phyloP scores from a whole-genome alignment of 148 eudicot species.

The Chenopodium berlandieri region DNA sequence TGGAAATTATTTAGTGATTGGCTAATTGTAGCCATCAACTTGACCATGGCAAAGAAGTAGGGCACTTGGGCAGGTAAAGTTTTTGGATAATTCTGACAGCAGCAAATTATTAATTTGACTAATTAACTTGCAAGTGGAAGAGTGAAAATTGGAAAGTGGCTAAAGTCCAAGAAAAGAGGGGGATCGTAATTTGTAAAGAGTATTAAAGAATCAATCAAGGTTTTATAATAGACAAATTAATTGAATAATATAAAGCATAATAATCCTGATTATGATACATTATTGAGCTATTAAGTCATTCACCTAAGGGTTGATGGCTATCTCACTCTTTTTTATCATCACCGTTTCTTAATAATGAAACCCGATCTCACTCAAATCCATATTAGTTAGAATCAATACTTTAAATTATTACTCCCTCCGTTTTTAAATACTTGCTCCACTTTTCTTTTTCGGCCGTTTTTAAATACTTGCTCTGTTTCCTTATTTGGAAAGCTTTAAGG shows the following conservation, averaged over 20 bases:
- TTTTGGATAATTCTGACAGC: conserved; percentile 1
- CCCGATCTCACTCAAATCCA: too few relatives aligned
- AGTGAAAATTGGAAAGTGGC: conserved; percentile 3
- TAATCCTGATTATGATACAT: neutral
- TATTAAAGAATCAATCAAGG: neutral
- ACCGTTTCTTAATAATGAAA: too few relatives aligned
- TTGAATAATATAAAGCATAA: neutral
- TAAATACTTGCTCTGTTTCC: too few relatives aligned
- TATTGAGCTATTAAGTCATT: neutral
- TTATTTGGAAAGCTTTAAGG: too few relatives aligned
- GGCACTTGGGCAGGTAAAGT: neutral
- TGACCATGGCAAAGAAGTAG: neutral
- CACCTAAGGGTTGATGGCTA: neutral
- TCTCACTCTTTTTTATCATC: too few relatives aligned
- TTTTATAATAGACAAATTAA: neutral
- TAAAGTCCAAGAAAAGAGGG: conserved; percentile 6
- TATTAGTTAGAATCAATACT: too few relatives aligned
- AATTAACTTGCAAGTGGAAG: neutral
- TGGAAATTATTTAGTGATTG: neutral
- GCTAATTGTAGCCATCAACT: conserved; percentile 4
- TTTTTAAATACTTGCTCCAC: too few relatives aligned
- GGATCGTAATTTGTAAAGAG: neutral
- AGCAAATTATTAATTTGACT: conserved; percentile 6
- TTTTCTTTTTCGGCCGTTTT: too few relatives aligned
- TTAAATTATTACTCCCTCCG: too few relatives aligned